Evolutionary conservation across 441 rosid species (phyloP), one percentile per base, ranked within the genome.

Genomic region (Theobroma grandiflorum): DNA sequence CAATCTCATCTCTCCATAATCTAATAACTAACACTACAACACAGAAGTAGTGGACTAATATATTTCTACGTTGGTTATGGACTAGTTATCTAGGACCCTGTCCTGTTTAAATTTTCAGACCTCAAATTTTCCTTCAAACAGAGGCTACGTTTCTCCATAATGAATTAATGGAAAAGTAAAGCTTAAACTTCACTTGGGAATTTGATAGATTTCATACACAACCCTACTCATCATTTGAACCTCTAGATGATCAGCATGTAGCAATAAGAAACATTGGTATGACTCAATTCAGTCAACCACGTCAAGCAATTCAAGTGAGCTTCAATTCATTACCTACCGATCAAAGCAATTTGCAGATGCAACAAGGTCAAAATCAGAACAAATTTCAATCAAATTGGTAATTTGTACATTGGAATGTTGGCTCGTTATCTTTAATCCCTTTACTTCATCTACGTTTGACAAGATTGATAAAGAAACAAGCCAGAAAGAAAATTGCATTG

Each of bases 101-200:
- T 14, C 12, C 4, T n/a, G 73, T 47, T 22, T 68, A 68, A 68
- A 43, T 68, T 22, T 26, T 45, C 38, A 69, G 57, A 18, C 45
- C 15, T 52, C 31, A 35, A 52, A 15, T n/a, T 50, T 71, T 50
- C 43, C n/a, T 69, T 69, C 14, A 58, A 49, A 31, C 61, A 71
- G 61, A 35, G 75, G 45, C 62, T 72, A 37, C 33, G 4, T 52
- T n/a, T 52, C 62, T 53, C 75, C 47, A 49, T 49, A 22, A 31
- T 47, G n/a, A 11, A 68, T 20, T 31, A 26, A 12, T 22, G 40
- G 31, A 47, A 15, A 31, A 14, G 20, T 68, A 43, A 45, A 20
- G 8, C 18, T 67, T n/a, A 49, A 14, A 49, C 59, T 49, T 71
- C 45, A 42, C 7, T 42, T 42, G 7, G 8, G 45, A 42, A 42